Evolutionary conservation across 2,329 filamentous ascomycete genomes (phyloP), one percentile per base, ranked within the genome.

Genomic region (Fusarium decemcellulare): DNA sequence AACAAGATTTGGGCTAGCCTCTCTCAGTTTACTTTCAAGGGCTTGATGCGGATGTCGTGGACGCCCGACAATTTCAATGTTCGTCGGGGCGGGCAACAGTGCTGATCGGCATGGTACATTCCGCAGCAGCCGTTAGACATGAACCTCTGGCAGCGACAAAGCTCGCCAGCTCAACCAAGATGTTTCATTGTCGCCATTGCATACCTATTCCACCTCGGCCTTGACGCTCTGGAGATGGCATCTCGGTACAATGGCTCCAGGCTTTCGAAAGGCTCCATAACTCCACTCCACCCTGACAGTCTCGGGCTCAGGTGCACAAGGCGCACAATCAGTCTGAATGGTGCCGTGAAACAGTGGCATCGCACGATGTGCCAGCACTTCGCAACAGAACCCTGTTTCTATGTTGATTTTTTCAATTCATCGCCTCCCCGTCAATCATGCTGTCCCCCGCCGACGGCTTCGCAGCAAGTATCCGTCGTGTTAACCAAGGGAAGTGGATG

Each of bases 241-340:
- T 60, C 50, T 44, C 36, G 34, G 56, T 59, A 48, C 48, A 42
- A 52, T 30, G 43, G 37, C 50, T 63, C 51, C 32, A 43, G 43
- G 37, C 46, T 63, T 52, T 47, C 37, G 34, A 34, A 44, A 44
- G 36, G 46, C 58, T 71, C 62, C 47, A 59, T 54, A 39, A 34
- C 54, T 60, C 63, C 61, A 70, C 70, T 57, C 69, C 61, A 61
- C 62, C 43, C 59, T 44, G 54, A 60, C 50, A 47, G 56, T 48
- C 51, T 63, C 43, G 42, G 51, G 59, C 29, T 50, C 53, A 55
- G 59, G 48, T 39, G 54, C 56, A 53, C 34, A 48, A 55, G 63
- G 52, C 39, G 54, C 56, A 53, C 34, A 48, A 40, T 32, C 14
- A 36, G 61, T 59, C 51, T 70, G 48, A 16, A 56, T 65, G 50